These are phyloP conservation scores for Cyanidioschyzon merolae DNA, from an alignment of 23 red algal species.

Conservation along the genomic window DNA sequence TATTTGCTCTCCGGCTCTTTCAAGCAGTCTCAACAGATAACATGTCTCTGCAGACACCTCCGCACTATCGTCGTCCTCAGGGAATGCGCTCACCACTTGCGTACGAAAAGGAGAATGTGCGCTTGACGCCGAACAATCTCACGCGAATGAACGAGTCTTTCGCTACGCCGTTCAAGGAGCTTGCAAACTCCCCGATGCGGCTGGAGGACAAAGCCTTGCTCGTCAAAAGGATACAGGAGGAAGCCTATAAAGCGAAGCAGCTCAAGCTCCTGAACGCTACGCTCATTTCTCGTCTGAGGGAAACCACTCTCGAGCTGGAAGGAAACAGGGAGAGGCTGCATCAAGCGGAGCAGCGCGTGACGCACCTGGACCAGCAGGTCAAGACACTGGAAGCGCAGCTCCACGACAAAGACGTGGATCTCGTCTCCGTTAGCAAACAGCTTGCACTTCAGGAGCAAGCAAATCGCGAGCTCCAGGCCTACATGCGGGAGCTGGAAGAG, in stretches of 20 bases:
- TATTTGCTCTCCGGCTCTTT: no score
- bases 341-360: background rate
- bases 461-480: background rate
- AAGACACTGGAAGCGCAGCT: background rate
- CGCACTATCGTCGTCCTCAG: background rate
- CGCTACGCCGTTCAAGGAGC: slow-evolving; percentile 13
- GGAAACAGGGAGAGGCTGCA: background rate
- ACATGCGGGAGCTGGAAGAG: background rate
- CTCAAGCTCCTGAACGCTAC: slow-evolving; percentile 8
- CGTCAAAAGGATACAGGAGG: background rate
- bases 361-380: background rate
- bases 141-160: background rate
- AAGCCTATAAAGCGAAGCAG: slow-evolving; percentile 7
- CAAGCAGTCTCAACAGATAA: no score
- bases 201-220: background rate
- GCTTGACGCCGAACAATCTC: background rate
- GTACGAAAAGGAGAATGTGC: slow-evolving; percentile 6
- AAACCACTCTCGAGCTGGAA: background rate
- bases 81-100: background rate
- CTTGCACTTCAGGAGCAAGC: background rate
- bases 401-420: slow-evolving; percentile 14
- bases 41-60: background rate
- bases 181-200: background rate
- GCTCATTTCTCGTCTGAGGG: background rate
- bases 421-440: slow-evolving; percentile 12